Base-by-base conservation (phyloP, 2,329 filamentous ascomycete species). In the Xylariaceae sp. region DNA sequence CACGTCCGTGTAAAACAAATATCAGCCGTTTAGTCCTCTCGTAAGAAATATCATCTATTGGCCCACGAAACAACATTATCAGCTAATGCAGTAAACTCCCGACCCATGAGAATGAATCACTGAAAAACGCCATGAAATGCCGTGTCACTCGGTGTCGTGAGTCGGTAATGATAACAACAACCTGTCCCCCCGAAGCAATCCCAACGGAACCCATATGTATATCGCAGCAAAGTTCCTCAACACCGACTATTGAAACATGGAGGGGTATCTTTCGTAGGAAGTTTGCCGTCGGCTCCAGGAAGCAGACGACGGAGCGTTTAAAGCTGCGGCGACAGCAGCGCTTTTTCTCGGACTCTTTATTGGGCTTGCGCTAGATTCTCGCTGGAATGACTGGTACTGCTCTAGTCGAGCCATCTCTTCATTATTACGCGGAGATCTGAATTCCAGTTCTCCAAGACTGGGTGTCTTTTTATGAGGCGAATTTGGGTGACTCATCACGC, bases 391-490 rank as follows among this genome's bases (percentile, higher is more conserved):
- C 42, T 66, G 62, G 48, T 65, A 68, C 67, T 83, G 80, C 65
- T 84, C 81, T 16, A 77, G 68, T 4, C 77, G 78, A 2, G 82
- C 83, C 79, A 85, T 81, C 63, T 85, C 81, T 39, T 79, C 75
- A 3, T 80, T 83, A 62, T 84, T 85, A 41, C 78, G 74, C 1
- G 82, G 82, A 36, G 79, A 79, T 7, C 66, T 47, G 66, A 69
- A 61, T 65, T 71, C 61, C 41, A 83, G 75, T 53, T 88, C 70
- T 71, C 82, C 71, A 74, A 89, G 63, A 76, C 83, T 83, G 13
- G 75, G 75, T 1, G 88, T 79, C 68, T 95, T 96, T 64, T 90
- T 87, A 12, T 97, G 71, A 0, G 92, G 92, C 10, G 89, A 95
- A 39, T 86, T 87, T 5, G 85, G 84, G 68, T 95, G 89, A 5